Evolutionary conservation across 2,329 filamentous ascomycete species (phyloP).

Genomic region (Trichoderma atroviride): DNA sequence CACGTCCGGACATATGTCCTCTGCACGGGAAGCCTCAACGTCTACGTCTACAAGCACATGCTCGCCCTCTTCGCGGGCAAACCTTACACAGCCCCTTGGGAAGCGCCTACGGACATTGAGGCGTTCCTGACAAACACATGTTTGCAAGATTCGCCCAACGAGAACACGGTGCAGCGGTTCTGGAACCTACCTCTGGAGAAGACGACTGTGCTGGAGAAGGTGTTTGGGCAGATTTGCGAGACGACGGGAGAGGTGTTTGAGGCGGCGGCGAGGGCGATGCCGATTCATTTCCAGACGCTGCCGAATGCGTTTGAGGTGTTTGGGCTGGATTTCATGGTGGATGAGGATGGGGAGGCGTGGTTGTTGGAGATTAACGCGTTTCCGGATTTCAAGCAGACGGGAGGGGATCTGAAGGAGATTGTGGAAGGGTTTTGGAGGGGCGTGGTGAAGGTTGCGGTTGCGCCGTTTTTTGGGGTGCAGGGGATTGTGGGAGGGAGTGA

Average conservation of each 20-base stretch:
- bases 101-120: conserved; percentile 56
- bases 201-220: conserved; percentile 56
- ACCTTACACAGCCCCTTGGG: conserved; percentile 69
- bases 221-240: conserved; percentile 74
- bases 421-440: conserved; percentile 77
- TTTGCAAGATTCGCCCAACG: conserved; percentile 66
- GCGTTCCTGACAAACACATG: conserved; percentile 95
- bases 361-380: conserved; percentile 94
- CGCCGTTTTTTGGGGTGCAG: conserved; percentile 62
- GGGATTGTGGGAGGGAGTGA: conserved; percentile 29
- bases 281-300: conserved; percentile 87
- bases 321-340: conserved; percentile 87
- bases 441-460: conserved; percentile 68
- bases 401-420: conserved; percentile 72
- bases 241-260: conserved; percentile 81
- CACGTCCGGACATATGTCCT: conserved; percentile 93
- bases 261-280: conserved; percentile 80
- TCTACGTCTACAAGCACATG: conserved; percentile 90
- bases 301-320: conserved; percentile 90
- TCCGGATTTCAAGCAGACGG: conserved; percentile 93
- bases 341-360: conserved; percentile 64
- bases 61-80: conserved; percentile 86
- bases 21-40: conserved; percentile 72
- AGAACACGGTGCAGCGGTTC: conserved; percentile 73
- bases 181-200: conserved; percentile 62